Evolutionary conservation across 306 rosid genomes (phyloP).

Genomic region (Casuarina glauca): DNA sequence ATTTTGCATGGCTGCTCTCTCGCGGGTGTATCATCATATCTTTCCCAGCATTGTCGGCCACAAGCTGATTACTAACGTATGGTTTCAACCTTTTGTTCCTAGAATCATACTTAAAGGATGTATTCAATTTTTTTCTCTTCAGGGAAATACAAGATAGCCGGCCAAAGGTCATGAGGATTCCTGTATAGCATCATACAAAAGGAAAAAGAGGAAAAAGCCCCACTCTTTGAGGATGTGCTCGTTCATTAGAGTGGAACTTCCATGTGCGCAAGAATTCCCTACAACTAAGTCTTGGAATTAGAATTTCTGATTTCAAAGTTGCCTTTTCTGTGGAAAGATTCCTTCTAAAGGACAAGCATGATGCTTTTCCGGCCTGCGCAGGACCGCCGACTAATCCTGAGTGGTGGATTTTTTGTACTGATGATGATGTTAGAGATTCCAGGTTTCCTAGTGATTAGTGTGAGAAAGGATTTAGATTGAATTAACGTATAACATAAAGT

Average conservation of each 20-base stretch:
- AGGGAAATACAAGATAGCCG: no score
- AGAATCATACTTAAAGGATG: neutral
- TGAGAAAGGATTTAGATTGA: constrained; percentile 11
- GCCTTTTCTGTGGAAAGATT: neutral
- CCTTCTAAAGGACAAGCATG: constrained; percentile 12
- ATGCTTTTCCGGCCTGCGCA: constrained; percentile 35
- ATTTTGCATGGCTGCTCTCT: constrained; percentile 1
- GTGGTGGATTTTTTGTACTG: constrained; percentile 28
- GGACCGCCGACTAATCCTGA: constrained; percentile 30
- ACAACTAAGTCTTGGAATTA: neutral
- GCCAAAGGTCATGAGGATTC: no score
- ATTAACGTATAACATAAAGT: neutral
- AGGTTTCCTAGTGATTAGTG: constrained; percentile 17
- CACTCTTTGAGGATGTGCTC: neutral
- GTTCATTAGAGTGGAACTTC: constrained; percentile 11
- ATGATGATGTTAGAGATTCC: constrained; percentile 39
- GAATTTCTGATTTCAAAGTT: neutral
- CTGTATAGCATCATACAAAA: no score
- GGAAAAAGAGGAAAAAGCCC: neutral
- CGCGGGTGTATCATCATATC: constrained; percentile 6
- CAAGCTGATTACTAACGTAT: constrained; percentile 24
- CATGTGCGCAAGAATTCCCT: constrained; percentile 3
- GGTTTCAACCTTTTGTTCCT: neutral
- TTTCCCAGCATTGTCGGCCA: constrained; percentile 25
- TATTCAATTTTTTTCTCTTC: no score